Evolutionary conservation across 768 basidiomycete species (phyloP), one percentile per base, ranked within the genome.

Genomic region (Kwoniella botswanensis): DNA sequence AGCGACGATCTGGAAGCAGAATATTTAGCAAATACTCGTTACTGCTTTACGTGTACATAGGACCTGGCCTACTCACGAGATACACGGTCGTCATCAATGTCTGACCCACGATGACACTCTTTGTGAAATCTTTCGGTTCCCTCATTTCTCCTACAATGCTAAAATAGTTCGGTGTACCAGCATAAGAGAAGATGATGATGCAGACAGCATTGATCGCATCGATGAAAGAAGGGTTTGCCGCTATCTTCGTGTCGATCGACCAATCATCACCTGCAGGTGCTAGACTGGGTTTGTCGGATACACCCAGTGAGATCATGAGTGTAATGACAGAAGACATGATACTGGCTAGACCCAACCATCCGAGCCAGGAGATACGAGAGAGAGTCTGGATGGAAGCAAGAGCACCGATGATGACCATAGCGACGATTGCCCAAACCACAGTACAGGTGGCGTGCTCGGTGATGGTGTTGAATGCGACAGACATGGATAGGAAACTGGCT

Each of bases 401-500:
- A 58, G 71, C 63, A 62, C 69, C 70, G 60, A 71, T 70, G 56
- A 79, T 63, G 73, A 83, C 54, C 17, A 79, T 76, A n/a, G 74
- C 77, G 61, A 84, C 76, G 7, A 74, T 79, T 11, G 82, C 81
- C n/a, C 79, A 85, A 41, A 80, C 82, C 50, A 82, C 82, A 3
- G 83, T 84, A 70, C 84, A 85, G 3, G 83, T 80, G 10, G 76
- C 82, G 68, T 84, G 82, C 18, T 68, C 60, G 18, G 81, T 77
- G 41, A 84, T 75, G 50, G 82, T 77, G 76, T 84, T 84, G 63
- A 84, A 74, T 1, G 84, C 82, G 72, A 83, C 82, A 1, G 83
- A 82, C 50, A 83, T 71, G 15, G 78, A 76, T 10, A 85, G 75
- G 55, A 84, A 71, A 18, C 77, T 81, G n/a, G 67, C 67, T 21